Evolutionary conservation across 345 rosid species (phyloP), one percentile per base, ranked within the genome.

Genomic region (Acer negundo): DNA sequence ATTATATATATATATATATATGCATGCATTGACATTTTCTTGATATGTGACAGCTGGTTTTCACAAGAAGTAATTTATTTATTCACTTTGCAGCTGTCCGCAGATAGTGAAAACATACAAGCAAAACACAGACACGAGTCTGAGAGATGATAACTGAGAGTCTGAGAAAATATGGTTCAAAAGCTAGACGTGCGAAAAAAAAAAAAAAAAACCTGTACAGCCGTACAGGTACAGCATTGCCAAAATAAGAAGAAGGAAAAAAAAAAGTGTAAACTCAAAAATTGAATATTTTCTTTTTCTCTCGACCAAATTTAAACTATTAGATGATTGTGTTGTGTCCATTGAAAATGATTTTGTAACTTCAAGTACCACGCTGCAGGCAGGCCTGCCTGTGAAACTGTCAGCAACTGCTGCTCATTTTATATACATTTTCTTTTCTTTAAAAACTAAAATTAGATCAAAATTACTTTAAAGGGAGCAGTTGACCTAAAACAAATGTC

Each of bases 321-420:
- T 13, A 38, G 82, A 86, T 81, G 83, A 83, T 86, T 77, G 62
- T 42, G 46, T 42, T 42, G 46, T 86, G 86, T 79, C 73, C 55
- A 31, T 10, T 42, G 69, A 46, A 40, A 81, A 81, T 77, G 80
- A 38, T 67, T 10, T 58, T 31, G 78, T 66, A 75, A 75, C 84
- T 84, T 82, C 63, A 56, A 56, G 65, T 17, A 75, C 35, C 61
- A 84, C 76, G 75, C 65, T 66, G 44, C 72, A 67, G 40, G 69
- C 73, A 40, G 13, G 74, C 72, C 73, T 71, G 78, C 72, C 61
- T 35, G 20, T 62, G 49, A 1, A 4, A 6, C 22, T 73, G 75
- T 61, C 77, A 35, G 82, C 56, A 69, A 7, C 26, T 82, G 6
- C 61, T 62, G 26, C 76, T 42, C 23, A 62, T 23, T 55, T 35